phyloP scores from a whole-genome alignment of 495 filamentous ascomycete species.

The Hypoxylon fragiforme region DNA sequence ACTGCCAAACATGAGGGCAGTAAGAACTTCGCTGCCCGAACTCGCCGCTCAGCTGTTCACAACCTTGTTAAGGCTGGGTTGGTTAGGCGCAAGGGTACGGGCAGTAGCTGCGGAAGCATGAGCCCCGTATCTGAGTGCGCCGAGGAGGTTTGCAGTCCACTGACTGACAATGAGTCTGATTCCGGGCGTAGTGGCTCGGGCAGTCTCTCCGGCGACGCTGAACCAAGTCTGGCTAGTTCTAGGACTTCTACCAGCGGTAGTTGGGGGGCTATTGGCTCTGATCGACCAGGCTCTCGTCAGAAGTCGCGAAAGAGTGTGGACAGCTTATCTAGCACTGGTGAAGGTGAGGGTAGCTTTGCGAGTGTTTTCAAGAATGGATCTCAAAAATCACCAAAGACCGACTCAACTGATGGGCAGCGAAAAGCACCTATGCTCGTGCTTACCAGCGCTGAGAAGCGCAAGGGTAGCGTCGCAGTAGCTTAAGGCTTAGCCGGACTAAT shows the following conservation, averaged over 20 bases:
- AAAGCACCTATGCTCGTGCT: constrained; percentile 86
- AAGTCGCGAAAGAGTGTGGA: constrained; percentile 65
- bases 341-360: constrained; percentile 60
- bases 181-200: constrained; percentile 77
- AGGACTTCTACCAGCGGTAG: constrained; percentile 71
- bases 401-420: constrained; percentile 63
- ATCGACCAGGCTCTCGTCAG: constrained; percentile 62
- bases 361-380: constrained; percentile 60
- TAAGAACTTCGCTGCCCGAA: constrained; percentile 96
- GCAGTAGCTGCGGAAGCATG: constrained; percentile 71
- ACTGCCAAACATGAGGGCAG: constrained; percentile 94
- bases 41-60: constrained; percentile 87
- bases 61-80: constrained; percentile 89
- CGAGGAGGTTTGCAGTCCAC: constrained; percentile 67
- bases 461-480: constrained; percentile 60
- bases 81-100: constrained; percentile 73
- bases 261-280: constrained; percentile 80
- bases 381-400: constrained; percentile 49
- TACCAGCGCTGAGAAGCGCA: constrained; percentile 88
- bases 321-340: constrained; percentile 58
- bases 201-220: constrained; percentile 74
- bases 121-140: constrained; percentile 83
- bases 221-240: constrained; percentile 72
- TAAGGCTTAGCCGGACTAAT: constrained; percentile 18
- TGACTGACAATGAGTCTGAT: constrained; percentile 79